Conservation (phyloP, 78 protist species). For the Dictyostelium citrinum region DNA sequence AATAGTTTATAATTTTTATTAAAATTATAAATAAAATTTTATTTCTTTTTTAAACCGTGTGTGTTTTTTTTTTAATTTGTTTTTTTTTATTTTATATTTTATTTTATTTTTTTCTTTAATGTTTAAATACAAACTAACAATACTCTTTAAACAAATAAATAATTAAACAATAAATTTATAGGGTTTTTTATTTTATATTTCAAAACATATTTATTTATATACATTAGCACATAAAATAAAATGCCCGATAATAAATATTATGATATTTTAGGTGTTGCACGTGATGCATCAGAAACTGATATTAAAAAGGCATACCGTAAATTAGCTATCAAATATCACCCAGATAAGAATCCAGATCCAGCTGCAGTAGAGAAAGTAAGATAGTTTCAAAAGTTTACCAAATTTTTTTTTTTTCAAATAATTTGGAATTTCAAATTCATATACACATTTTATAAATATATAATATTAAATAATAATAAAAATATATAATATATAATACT, state of each 20-base stretch:
- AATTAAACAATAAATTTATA: not conserved
- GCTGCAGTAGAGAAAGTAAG: constrained; percentile 50
- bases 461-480: not conserved
- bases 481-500: not conserved
- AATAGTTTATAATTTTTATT: not conserved
- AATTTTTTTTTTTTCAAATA: too few species aligned
- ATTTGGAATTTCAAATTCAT: too few species aligned
- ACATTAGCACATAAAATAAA: not conserved
- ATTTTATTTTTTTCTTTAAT: not conserved
- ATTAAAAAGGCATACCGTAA: constrained; percentile 90
- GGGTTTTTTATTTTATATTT: not conserved
- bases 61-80: not conserved
- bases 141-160: too few species aligned
- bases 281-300: constrained; percentile 73
- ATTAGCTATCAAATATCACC: constrained; percentile 97
- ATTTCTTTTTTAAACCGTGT: not conserved
- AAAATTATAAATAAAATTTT: too few species aligned
- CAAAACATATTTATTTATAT: not conserved
- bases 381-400: too few species aligned
- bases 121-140: not conserved
- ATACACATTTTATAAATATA: too few species aligned
- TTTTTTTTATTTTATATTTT: not conserved
- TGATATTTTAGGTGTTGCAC: constrained; percentile 79
- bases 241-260: constrained; percentile 58
- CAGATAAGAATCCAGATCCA: constrained; percentile 94